A percentile compares a stretch with the other conserved stretches of the same genome.
phyloP scores from a whole-genome alignment of 495 filamentous ascomycete species.

The Penicillium alfredii region DNA sequence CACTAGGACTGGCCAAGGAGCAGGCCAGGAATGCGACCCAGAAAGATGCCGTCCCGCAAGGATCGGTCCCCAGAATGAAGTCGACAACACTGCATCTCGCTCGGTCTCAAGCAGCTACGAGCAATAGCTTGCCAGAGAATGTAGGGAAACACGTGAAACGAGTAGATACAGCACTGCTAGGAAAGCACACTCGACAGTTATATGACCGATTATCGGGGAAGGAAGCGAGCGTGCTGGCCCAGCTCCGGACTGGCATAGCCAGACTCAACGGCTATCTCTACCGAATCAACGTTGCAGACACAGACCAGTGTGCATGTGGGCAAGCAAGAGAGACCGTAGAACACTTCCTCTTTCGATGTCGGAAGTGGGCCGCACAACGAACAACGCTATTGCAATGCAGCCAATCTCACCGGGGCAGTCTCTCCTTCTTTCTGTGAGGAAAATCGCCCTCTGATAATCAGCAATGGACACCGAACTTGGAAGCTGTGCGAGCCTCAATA shows the following conservation, averaged over 20 bases:
- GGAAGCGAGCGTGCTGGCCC: slow-evolving; percentile 26
- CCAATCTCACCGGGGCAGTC: slow-evolving; percentile 21
- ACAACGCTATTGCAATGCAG: too few relatives aligned
- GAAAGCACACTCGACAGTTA: slow-evolving; percentile 22
- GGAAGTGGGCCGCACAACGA: slow-evolving; percentile 16
- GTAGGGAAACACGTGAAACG: slow-evolving; percentile 24
- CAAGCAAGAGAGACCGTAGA: slow-evolving; percentile 27
- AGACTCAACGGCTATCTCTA: slow-evolving; percentile 29
- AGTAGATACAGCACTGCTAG: slow-evolving; percentile 25
- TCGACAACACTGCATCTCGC: slow-evolving; percentile 14
- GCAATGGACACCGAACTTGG: slow-evolving; percentile 25
- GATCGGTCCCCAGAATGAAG: slow-evolving; percentile 9
- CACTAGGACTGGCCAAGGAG: slow-evolving; percentile 21
- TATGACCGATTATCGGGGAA: slow-evolving; percentile 24
- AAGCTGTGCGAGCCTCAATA: slow-evolving; percentile 26
- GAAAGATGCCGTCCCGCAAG: slow-evolving; percentile 9
- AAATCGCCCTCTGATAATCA: slow-evolving; percentile 23
- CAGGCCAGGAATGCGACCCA: slow-evolving; percentile 17
- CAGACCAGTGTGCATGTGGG: slow-evolving; percentile 19
- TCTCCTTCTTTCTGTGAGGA: slow-evolving; percentile 25
- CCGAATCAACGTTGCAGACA: slow-evolving; percentile 17
- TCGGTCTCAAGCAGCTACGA: slow-evolving; percentile 11
- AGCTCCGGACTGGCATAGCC: slow-evolving; percentile 29
- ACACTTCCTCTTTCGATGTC: slow-evolving; percentile 28
- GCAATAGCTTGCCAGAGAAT: slow-evolving; percentile 9